phyloP scores from a whole-genome alignment of 208 protist genomes.

The Leishmania turanica region DNA sequence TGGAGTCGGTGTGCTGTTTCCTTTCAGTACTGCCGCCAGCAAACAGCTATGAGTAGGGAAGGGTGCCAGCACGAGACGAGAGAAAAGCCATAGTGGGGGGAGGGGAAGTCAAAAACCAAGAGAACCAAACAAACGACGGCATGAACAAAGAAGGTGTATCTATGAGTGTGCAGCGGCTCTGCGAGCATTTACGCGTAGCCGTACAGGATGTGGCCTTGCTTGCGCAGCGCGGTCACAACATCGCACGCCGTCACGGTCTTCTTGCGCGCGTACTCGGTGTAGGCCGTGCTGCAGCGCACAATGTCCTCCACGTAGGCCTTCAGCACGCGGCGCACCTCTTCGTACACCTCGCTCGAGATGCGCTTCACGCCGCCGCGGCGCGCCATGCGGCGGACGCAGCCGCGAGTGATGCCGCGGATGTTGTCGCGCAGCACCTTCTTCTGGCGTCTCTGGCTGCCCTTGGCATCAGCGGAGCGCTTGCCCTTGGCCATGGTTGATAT shows the following conservation, averaged over 20 bases:
- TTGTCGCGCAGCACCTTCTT: constrained; percentile 90
- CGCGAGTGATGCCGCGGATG: constrained; percentile 86
- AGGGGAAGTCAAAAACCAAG: neutral
- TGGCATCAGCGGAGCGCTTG: constrained; percentile 71
- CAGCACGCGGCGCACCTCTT: constrained; percentile 77
- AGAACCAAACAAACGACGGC: neutral
- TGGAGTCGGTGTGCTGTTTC: neutral
- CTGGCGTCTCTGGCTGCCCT: constrained; percentile 79
- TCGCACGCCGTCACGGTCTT: no score
- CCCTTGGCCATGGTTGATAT: constrained; percentile 65
- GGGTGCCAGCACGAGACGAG: neutral
- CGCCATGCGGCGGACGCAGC: constrained; percentile 89
- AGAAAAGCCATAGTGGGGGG: neutral
- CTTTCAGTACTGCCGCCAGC: neutral
- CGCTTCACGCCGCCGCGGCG: constrained; percentile 93
- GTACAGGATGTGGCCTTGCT: no score
- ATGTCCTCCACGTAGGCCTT: constrained; percentile 86
- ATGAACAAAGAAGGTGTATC: neutral
- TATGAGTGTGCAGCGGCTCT: neutral
- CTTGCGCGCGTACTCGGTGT: constrained; percentile 75
- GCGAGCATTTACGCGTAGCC: constrained; percentile 31
- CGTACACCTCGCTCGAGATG: constrained; percentile 76
- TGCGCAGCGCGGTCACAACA: no score
- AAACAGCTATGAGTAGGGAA: neutral
- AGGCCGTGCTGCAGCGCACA: constrained; percentile 79